These are phyloP conservation scores for Fusarium anguioides DNA, from an alignment of 2,329 filamentous ascomycete genomes.

Conservation along the genomic window DNA sequence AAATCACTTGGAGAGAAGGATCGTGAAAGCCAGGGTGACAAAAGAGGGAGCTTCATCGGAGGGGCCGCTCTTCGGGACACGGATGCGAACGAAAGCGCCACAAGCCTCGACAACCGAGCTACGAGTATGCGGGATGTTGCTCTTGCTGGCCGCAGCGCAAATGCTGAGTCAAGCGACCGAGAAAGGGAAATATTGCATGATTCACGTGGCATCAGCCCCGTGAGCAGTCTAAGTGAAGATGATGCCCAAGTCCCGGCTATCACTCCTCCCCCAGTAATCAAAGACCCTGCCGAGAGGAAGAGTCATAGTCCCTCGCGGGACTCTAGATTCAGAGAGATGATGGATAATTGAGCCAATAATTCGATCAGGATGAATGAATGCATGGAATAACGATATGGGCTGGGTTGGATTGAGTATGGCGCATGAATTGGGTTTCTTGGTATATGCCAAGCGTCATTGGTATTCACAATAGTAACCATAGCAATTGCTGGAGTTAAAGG, in stretches of 20 bases:
- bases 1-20: slow-evolving; percentile 56
- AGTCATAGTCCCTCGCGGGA: slow-evolving; percentile 66
- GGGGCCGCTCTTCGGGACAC: slow-evolving; percentile 60
- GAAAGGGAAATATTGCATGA: slow-evolving; percentile 39
- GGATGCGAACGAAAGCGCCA: slow-evolving; percentile 58
- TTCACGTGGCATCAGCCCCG: slow-evolving; percentile 53
- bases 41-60: slow-evolving; percentile 60
- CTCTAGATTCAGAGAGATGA: slow-evolving; percentile 69
- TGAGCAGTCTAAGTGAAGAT: slow-evolving; percentile 49
- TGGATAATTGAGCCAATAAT: slow-evolving; percentile 48
- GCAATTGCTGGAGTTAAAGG: neutral
- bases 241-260: slow-evolving; percentile 43
- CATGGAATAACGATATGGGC: neutral
- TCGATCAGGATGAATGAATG: neutral
- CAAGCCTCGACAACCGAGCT: slow-evolving; percentile 56
- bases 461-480: neutral
- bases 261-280: slow-evolving; percentile 53
- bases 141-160: slow-evolving; percentile 53
- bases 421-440: neutral
- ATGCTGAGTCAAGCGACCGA: slow-evolving; percentile 37
- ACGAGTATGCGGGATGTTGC: slow-evolving; percentile 61
- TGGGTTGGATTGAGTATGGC: neutral
- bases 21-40: slow-evolving; percentile 51
- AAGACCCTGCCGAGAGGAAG: slow-evolving; percentile 49
- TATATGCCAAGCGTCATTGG: slow-evolving; percentile 1